phyloP scores from a whole-genome alignment of 2,329 filamentous ascomycete genomes.

The Epicoccum nigrum region DNA sequence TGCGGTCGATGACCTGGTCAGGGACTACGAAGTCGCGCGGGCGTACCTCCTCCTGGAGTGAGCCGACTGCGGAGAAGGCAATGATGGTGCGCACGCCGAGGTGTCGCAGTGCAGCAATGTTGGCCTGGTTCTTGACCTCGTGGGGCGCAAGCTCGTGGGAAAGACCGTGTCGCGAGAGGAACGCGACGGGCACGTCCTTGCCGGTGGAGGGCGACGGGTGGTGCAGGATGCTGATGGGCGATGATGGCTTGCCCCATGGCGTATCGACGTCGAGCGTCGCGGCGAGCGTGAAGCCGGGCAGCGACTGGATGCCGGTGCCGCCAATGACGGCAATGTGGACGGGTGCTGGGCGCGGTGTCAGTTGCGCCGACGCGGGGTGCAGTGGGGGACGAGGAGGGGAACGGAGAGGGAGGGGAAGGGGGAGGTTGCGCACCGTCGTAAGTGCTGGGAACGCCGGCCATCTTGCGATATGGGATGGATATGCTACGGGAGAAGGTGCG shows the following conservation, averaged over 20 bases:
- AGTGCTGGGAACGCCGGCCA: constrained; percentile 43
- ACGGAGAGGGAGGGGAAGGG: no score
- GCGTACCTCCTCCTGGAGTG: constrained; percentile 87
- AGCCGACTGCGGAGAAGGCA: constrained; percentile 94
- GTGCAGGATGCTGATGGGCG: constrained; percentile 83
- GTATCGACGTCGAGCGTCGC: constrained; percentile 78
- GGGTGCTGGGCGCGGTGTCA: constrained; percentile 47
- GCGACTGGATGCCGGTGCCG: constrained; percentile 87
- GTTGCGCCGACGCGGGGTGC: not conserved
- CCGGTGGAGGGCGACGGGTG: constrained; percentile 75
- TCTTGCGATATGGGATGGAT: constrained; percentile 38
- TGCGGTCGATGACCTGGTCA: constrained; percentile 96
- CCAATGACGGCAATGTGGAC: constrained; percentile 60
- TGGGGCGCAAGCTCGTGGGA: constrained; percentile 91
- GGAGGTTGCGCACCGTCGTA: constrained; percentile 41
- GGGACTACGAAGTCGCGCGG: constrained; percentile 96
- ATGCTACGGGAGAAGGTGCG: constrained; percentile 18
- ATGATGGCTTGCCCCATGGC: constrained; percentile 84
- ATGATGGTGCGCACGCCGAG: constrained; percentile 90
- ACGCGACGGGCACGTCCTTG: constrained; percentile 73
- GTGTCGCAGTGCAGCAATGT: constrained; percentile 93
- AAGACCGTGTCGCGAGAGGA: constrained; percentile 88
- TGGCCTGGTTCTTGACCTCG: constrained; percentile 92
- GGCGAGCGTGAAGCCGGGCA: constrained; percentile 85
- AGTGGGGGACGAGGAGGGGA: no score